Evolutionary conservation across 208 protist species (phyloP).

Genomic region (Leishmania guyanensis): DNA sequence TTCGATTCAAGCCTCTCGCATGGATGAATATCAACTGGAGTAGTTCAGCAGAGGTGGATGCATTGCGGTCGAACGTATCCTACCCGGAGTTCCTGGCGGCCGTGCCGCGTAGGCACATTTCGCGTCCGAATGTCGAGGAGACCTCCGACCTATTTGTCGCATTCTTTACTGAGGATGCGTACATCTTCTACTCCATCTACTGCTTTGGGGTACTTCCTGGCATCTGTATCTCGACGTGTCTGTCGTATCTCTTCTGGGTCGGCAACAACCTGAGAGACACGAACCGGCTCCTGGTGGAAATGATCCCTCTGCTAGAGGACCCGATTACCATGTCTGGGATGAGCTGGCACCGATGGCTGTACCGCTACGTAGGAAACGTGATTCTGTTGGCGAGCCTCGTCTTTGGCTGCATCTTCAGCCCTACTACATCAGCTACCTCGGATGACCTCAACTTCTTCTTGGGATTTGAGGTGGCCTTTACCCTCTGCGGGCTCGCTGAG

Average conservation of each 20-base stretch:
- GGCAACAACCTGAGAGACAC: constrained; percentile 62
- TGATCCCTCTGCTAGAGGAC: constrained; percentile 71
- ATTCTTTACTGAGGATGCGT: constrained; percentile 60
- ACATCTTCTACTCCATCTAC: constrained; percentile 69
- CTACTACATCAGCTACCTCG: constrained; percentile 32
- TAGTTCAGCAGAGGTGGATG: constrained; percentile 16
- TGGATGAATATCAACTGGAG: constrained; percentile 28
- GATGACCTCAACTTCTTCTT: constrained; percentile 68
- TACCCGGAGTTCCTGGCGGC: constrained; percentile 43
- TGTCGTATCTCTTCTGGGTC: constrained; percentile 63
- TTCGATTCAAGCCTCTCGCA: constrained; percentile 29
- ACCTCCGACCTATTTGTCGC: constrained; percentile 47
- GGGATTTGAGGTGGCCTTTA: constrained; percentile 61
- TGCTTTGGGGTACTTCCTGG: constrained; percentile 63
- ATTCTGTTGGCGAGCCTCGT: constrained; percentile 52
- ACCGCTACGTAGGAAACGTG: constrained; percentile 47
- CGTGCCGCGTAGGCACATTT: constrained; percentile 20
- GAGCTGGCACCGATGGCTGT: constrained; percentile 38
- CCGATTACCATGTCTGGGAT: constrained; percentile 64
- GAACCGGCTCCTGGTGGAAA: constrained; percentile 46
- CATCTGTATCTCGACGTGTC: constrained; percentile 48
- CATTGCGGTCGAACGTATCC: constrained; percentile 25
- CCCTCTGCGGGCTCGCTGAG: constrained; percentile 47
- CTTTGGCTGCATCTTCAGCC: constrained; percentile 67
- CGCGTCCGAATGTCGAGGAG: constrained; percentile 45